Conservation (phyloP, 2,329 filamentous ascomycete genomes). For the Microdochium bolleyi region DNA sequence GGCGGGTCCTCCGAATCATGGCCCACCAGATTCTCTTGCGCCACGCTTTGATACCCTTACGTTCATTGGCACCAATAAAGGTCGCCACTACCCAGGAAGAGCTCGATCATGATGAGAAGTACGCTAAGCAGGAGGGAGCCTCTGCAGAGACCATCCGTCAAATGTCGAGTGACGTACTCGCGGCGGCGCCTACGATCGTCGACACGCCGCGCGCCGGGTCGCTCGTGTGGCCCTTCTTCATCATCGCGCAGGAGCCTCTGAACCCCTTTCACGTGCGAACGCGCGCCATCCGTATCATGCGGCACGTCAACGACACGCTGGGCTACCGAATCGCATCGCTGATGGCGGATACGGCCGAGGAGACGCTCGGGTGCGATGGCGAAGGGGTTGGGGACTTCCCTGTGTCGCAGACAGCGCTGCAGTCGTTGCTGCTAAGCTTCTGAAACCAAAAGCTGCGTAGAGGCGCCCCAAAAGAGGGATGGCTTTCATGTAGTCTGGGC, state of each 20-base stretch:
- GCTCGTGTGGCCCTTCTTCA: background rate
- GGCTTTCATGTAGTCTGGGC: no score
- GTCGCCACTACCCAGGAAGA: background rate
- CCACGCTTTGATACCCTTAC: background rate
- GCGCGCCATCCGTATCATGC: background rate
- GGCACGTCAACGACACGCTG: background rate
- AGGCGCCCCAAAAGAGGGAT: no score
- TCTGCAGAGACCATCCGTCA: background rate
- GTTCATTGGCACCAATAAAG: no score
- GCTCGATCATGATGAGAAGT: background rate
- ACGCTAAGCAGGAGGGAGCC: background rate
- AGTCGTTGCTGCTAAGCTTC: background rate
- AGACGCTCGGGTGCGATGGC: background rate
- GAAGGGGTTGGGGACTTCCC: background rate
- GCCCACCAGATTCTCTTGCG: background rate
- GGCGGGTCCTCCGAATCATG: background rate
- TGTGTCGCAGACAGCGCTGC: background rate
- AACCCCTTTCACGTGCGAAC: background rate
- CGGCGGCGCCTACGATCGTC: background rate
- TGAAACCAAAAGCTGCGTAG: no score
- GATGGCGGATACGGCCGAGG: background rate
- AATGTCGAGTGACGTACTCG: background rate
- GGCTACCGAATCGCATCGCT: background rate
- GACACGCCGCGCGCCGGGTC: background rate
- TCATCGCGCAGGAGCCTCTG: background rate